These are phyloP conservation scores for Hemisphaericaspora xylanilytica DNA, from an alignment of 1,139 yeast genomes.

Conservation along the genomic window DNA sequence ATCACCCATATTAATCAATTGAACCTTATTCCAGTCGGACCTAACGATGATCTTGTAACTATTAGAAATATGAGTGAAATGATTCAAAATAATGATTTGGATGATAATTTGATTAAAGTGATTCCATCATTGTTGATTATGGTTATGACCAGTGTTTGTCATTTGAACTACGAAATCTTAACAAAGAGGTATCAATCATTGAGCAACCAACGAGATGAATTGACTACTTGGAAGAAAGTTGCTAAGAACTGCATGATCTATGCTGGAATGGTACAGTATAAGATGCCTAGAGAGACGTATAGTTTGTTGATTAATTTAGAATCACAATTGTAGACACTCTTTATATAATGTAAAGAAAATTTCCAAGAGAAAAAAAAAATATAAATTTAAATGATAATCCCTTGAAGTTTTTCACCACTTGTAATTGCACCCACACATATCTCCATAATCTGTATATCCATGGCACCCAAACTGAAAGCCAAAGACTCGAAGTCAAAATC, in stretches of 20 bases:
- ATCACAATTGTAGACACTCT: constrained; percentile 32
- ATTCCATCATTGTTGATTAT: constrained; percentile 78
- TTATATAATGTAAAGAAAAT: constrained; percentile 2
- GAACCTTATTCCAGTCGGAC: constrained; percentile 62
- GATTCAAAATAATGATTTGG: constrained; percentile 46
- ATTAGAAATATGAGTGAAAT: constrained; percentile 44
- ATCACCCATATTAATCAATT: constrained; percentile 56
- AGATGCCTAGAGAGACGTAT: constrained; percentile 91
- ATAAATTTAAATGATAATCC: not conserved
- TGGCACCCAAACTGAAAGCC: constrained; percentile 10
- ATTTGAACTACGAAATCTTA: constrained; percentile 50
- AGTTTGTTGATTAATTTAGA: constrained; percentile 72
- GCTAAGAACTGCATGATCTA: constrained; percentile 90
- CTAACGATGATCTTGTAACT: constrained; percentile 35
- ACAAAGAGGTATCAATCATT: constrained; percentile 48
- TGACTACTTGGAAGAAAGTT: constrained; percentile 53
- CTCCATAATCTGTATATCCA: no score
- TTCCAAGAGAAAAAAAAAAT: not conserved
- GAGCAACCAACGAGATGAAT: constrained; percentile 50
- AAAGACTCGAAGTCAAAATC: constrained; percentile 1
- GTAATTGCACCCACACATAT: not conserved
- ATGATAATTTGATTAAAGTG: constrained; percentile 73
- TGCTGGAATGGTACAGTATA: constrained; percentile 94
- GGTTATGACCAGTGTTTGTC: constrained; percentile 76
- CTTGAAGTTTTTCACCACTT: not conserved